Evolutionary conservation across 2,329 filamentous ascomycete genomes (phyloP).

Genomic region (Thielaviopsis populi): DNA sequence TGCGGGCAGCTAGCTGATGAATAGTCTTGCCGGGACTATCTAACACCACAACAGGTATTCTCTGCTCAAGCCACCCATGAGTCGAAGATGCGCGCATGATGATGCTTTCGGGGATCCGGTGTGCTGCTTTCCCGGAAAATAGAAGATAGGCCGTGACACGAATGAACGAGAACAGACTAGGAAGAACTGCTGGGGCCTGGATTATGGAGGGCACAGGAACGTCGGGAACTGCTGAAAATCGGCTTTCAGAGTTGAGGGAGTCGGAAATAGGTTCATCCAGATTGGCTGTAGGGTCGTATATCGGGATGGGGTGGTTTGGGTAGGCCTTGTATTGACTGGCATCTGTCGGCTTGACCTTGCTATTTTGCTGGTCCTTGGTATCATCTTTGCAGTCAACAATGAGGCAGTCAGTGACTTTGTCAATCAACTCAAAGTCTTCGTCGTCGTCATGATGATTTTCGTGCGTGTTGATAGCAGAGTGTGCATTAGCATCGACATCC

Average conservation of each 20-base stretch:
- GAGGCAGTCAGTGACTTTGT: conserved; percentile 38
- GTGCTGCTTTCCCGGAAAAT: conserved; percentile 33
- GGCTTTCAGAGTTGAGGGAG: conserved; percentile 16
- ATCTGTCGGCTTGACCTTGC: conserved; percentile 16
- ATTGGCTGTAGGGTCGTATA: conserved; percentile 39
- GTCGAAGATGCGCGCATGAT: conserved; percentile 39
- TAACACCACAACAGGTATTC: conserved; percentile 44
- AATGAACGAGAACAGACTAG: conserved; percentile 50
- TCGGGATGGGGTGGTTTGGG: conserved; percentile 34
- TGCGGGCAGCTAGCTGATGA: conserved; percentile 56
- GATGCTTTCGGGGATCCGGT: conserved; percentile 35
- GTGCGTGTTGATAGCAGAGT: not conserved
- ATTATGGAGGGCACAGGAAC: conserved; percentile 41
- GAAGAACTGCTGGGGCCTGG: conserved; percentile 49
- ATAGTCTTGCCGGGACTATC: conserved; percentile 37
- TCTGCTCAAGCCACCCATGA: conserved; percentile 42
- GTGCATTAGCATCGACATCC: not conserved
- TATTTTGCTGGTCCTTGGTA: conserved; percentile 1
- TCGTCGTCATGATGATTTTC: conserved; percentile 19
- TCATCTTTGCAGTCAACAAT: conserved; percentile 24
- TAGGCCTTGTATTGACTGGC: conserved; percentile 18
- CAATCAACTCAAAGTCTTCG: conserved; percentile 48
- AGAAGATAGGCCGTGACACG: conserved; percentile 52
- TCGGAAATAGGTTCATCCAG: conserved; percentile 26
- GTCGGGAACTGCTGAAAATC: conserved; percentile 37